Conservation (phyloP, 345 rosid species). For the Moricandia arvensis region DNA sequence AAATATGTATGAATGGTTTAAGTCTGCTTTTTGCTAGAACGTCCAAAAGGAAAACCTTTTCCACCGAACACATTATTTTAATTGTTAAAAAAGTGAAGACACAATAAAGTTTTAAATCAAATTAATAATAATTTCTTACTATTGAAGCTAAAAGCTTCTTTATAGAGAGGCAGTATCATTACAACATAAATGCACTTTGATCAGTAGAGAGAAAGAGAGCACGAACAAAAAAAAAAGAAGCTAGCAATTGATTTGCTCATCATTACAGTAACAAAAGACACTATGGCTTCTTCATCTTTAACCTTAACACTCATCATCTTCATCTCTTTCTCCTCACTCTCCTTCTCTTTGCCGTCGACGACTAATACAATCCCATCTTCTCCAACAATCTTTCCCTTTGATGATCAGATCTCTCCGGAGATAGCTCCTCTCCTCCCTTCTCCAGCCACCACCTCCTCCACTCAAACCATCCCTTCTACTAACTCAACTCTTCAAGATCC, state of each 20-base stretch:
- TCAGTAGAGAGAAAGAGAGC: conserved; percentile 16
- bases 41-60: neutral
- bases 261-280: conserved; percentile 46
- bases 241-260: conserved; percentile 55
- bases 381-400: conserved; percentile 47
- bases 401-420: conserved; percentile 65
- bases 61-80: conserved; percentile 26
- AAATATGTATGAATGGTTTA: no score
- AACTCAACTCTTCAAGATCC: conserved; percentile 66
- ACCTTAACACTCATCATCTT: conserved; percentile 36
- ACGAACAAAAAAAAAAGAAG: conserved; percentile 19
- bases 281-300: conserved; percentile 56
- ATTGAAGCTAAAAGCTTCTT: conserved; percentile 19
- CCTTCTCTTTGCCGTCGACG: conserved; percentile 34
- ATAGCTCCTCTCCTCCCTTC: conserved; percentile 78
- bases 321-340: conserved; percentile 34
- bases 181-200: conserved; percentile 17
- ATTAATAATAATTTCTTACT: neutral
- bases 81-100: neutral
- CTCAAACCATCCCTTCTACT: conserved; percentile 71
- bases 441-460: conserved; percentile 50
- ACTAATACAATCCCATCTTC: conserved; percentile 32
- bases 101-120: neutral
- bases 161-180: conserved; percentile 33
- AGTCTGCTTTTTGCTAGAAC: neutral